Evolutionary conservation across 345 rosid species (phyloP).

Genomic region (Populus euphratica): DNA sequence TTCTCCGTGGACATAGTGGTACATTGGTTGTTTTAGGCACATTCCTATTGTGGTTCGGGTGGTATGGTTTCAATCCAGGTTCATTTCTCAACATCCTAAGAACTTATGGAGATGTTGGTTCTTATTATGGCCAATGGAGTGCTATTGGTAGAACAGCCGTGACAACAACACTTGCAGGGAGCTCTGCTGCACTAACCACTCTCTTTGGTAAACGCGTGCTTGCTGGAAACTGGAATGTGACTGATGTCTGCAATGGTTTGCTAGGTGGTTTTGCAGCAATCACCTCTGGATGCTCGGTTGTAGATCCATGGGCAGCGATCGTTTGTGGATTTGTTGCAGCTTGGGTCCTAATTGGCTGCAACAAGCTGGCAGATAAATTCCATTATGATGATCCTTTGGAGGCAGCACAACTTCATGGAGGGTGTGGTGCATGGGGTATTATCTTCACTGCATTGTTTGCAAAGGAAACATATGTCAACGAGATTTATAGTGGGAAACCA

Average conservation of each 20-base stretch:
- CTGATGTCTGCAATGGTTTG: constrained; percentile 43
- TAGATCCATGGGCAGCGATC: constrained; percentile 41
- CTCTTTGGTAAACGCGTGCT: constrained; percentile 33
- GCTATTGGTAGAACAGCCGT: constrained; percentile 44
- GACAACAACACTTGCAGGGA: constrained; percentile 42
- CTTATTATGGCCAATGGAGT: constrained; percentile 44
- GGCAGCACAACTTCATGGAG: constrained; percentile 48
- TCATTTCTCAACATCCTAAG: constrained; percentile 35
- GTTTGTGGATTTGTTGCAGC: constrained; percentile 45
- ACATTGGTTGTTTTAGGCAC: constrained; percentile 46
- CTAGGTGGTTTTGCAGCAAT: constrained; percentile 48
- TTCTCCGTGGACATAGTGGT: constrained; percentile 38
- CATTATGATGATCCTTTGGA: constrained; percentile 41
- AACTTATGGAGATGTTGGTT: constrained; percentile 21
- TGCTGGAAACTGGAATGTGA: constrained; percentile 36
- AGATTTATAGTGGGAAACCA: constrained; percentile 30
- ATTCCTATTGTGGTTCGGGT: constrained; percentile 40
- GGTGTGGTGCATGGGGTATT: constrained; percentile 43
- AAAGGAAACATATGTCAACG: constrained; percentile 11
- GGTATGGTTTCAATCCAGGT: constrained; percentile 49
- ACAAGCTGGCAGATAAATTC: constrained; percentile 30
- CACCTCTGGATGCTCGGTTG: constrained; percentile 40
- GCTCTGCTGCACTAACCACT: constrained; percentile 40
- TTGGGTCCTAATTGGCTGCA: constrained; percentile 38
- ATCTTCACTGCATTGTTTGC: constrained; percentile 43